A percentile compares a stretch with the other conserved stretches of the same genome.
These are phyloP conservation scores for Zygosaccharomyces rouxii DNA, from an alignment of 805 yeast genomes.

Conservation along the genomic window DNA sequence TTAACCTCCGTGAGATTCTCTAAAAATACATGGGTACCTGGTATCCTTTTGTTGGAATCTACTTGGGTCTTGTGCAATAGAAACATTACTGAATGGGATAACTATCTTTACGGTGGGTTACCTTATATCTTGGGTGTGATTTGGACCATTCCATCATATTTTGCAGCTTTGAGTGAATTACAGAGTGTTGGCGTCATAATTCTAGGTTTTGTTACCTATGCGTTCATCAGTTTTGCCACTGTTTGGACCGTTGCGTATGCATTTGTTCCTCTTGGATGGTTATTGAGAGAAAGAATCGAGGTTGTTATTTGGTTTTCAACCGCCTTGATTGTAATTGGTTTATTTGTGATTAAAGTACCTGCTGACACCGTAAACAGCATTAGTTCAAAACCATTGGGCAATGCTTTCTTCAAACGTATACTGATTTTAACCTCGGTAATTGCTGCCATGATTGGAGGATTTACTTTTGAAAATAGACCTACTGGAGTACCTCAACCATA, in stretches of 20 bases:
- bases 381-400: slow-evolving; percentile 5
- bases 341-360: slow-evolving; percentile 24
- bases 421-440: slow-evolving; percentile 16
- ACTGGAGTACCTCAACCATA: slow-evolving; percentile 56
- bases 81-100: slow-evolving; percentile 28
- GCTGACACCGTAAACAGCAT: neutral
- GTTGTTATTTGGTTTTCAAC: slow-evolving; percentile 59
- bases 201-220: slow-evolving; percentile 45
- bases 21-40: slow-evolving; percentile 26
- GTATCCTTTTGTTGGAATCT: slow-evolving; percentile 28
- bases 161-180: slow-evolving; percentile 53
- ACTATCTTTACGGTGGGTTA: slow-evolving; percentile 58
- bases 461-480: slow-evolving; percentile 29
- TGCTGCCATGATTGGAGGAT: slow-evolving; percentile 19
- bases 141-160: slow-evolving; percentile 60
- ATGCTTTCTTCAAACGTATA: slow-evolving; percentile 18
- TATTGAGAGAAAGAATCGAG: slow-evolving; percentile 85
- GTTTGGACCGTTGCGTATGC: slow-evolving; percentile 99
- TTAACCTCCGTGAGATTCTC: slow-evolving; percentile 26
- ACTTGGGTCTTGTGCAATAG: slow-evolving; percentile 25
- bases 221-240: slow-evolving; percentile 66
- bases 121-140: slow-evolving; percentile 58
- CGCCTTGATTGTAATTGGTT: slow-evolving; percentile 49
- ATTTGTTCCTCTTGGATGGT: slow-evolving; percentile 90
- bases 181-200: slow-evolving; percentile 53